Conservation (phyloP, 2,329 filamentous ascomycete species). For the Colletotrichum noveboracense region DNA sequence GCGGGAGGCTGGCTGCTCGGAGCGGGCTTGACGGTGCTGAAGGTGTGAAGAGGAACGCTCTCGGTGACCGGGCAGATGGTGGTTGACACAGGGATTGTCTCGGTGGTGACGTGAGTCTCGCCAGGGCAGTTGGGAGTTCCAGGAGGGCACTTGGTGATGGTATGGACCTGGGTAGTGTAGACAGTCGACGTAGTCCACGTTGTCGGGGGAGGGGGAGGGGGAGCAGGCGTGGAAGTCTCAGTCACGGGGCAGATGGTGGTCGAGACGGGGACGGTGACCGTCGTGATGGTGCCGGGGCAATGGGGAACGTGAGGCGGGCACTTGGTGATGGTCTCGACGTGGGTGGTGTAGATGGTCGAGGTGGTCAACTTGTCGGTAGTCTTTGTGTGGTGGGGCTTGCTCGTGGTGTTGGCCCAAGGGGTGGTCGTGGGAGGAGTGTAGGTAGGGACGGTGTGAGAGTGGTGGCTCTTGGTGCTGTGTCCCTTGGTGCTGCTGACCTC, state of each 20-base stretch:
- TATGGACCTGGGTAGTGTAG: constrained; percentile 49
- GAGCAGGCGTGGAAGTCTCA: not conserved
- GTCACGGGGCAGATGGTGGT: constrained; percentile 41
- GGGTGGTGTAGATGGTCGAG: constrained; percentile 24
- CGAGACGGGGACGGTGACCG: constrained; percentile 41
- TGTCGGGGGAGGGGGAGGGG: constrained; percentile 14
- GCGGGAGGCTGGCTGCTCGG: not conserved
- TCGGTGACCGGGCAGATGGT: constrained; percentile 45
- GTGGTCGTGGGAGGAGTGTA: not conserved
- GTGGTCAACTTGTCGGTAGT: constrained; percentile 18
- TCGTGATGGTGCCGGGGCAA: constrained; percentile 36
- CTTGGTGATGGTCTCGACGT: constrained; percentile 17
- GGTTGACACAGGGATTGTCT: constrained; percentile 37
- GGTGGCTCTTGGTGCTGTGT: not conserved
- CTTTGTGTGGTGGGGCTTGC: not conserved
- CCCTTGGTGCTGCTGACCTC: not conserved
- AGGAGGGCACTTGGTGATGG: constrained; percentile 60
- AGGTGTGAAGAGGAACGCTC: not conserved
- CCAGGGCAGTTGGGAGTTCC: constrained; percentile 40
- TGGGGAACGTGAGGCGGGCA: constrained; percentile 19
- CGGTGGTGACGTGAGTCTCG: constrained; percentile 38
- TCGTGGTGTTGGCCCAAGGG: not conserved
- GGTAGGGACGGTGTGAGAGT: not conserved
- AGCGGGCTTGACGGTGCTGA: not conserved
- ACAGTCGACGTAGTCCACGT: constrained; percentile 44